Evolutionary conservation across 352 stramenopile genomes (phyloP).

Genomic region (Globisporangium okanoganense): DNA sequence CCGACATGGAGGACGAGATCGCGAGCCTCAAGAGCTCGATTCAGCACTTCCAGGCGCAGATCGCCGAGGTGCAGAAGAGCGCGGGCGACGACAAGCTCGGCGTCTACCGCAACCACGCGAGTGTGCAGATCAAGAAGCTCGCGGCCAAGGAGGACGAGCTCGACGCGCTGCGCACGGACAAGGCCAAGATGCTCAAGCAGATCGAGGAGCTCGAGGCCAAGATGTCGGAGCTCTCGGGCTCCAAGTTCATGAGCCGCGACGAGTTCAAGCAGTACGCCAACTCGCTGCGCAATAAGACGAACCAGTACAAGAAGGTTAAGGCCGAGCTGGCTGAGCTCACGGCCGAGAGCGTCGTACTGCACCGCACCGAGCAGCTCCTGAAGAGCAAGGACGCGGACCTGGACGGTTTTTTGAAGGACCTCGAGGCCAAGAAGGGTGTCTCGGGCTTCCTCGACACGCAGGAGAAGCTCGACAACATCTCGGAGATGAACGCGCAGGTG

Average conservation of each 20-base stretch:
- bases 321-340: constrained; percentile 80
- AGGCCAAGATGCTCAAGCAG: constrained; percentile 50
- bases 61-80: constrained; percentile 64
- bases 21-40: constrained; percentile 55
- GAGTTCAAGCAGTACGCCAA: constrained; percentile 90
- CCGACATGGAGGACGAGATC: constrained; percentile 84
- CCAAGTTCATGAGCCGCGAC: constrained; percentile 83
- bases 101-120: constrained; percentile 89
- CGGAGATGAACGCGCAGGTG: constrained; percentile 83
- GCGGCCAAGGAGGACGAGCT: constrained; percentile 88
- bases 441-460: constrained; percentile 86
- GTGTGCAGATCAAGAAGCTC: constrained; percentile 86
- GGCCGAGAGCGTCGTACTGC: constrained; percentile 87
- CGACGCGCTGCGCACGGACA: constrained; percentile 60
- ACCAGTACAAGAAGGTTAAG: constrained; percentile 91
- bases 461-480: constrained; percentile 83
- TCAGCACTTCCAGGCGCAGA: constrained; percentile 59
- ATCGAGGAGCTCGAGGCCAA: constrained; percentile 74
- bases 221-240: constrained; percentile 47
- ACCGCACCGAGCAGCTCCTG: constrained; percentile 90
- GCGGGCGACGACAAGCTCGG: constrained; percentile 88
- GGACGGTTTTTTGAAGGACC: constrained; percentile 77
- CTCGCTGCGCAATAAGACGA: constrained; percentile 89
- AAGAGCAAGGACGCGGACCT: constrained; percentile 82
- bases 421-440: constrained; percentile 86